phyloP scores from a whole-genome alignment of 345 rosid genomes.

The Arabis alpina region DNA sequence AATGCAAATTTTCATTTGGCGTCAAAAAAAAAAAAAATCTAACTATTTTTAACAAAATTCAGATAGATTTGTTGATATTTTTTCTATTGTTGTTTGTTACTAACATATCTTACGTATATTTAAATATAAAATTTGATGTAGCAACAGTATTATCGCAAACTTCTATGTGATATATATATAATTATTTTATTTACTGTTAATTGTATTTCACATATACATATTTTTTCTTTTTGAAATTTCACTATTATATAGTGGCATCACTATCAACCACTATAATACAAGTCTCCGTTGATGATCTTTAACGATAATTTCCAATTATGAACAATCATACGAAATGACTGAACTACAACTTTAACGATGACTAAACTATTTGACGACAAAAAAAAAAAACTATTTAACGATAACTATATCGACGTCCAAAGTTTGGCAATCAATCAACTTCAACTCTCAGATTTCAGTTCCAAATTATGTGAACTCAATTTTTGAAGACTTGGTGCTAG shows the following conservation, averaged over 20 bases:
- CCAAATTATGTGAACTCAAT: slow-evolving; percentile 27
- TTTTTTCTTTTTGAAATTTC: background rate
- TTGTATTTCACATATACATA: background rate
- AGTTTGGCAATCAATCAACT: slow-evolving; percentile 2
- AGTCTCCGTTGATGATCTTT: background rate
- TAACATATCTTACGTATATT: no score
- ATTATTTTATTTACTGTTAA: background rate
- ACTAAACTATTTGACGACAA: no score
- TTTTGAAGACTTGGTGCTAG: slow-evolving; percentile 13
- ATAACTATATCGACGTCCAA: background rate
- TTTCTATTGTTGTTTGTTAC: no score
- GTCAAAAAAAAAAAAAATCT: no score
- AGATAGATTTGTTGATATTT: background rate
- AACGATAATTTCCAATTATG: no score
- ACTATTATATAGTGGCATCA: no score
- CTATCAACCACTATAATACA: background rate
- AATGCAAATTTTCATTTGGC: no score
- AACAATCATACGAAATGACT: background rate
- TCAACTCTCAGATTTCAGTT: background rate
- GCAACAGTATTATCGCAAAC: no score
- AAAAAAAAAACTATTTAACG: no score
- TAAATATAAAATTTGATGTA: no score
- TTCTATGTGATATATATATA: no score
- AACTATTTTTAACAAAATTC: background rate
- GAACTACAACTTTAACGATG: background rate